Base-by-base conservation (phyloP, 176 grass and related monocot species). In the Rhynchospora pubera region DNA sequence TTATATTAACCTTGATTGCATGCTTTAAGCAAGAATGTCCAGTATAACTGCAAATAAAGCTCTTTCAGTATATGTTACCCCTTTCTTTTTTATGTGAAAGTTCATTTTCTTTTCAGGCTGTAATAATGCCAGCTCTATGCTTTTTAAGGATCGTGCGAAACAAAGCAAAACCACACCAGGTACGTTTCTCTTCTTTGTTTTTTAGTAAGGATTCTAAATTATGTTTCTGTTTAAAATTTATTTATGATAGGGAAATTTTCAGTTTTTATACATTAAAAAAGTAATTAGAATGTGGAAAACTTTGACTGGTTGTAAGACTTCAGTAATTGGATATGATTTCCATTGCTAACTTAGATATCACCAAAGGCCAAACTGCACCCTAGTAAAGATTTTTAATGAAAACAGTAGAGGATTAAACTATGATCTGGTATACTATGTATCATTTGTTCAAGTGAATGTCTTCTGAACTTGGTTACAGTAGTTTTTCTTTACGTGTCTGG, bases 101-200 rank as follows among this genome's bases (percentile, higher is more conserved):
- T 80, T 88, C 52, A 48, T 76, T 76, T 76, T 22, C 12, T 16
- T 55, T 48, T 64, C 92, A 97, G 92, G 90, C 92, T 5, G 19
- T 98, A 56, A 83, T 98, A 94, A 91, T 98, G 82, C 96, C 96
- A 1, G 85, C 96, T 13, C 61, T 98, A 18, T 98, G 96, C 81
- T 98, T 93, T 84, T 67, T 98, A 85, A 93, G 87, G 92, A 98
- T 94, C n/a, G 42, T 42, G 10, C 48, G 85, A 53, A 89, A 87
- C 44, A 94, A 98, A 88, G 90, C 95, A 23, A 94, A 90, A 80
- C 39, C 32, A 28, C 5, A 64, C 4, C 92, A 98, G 92, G 95
- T 98, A 90, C 48, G 1, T 55, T 15, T 69, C 24, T 8, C 69
- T 47, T 42, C 2, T 26, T 80, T 21, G 21, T 19, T 60, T n/a